Conservation (phyloP, 2,329 filamentous ascomycete species). For the Alternaria sp. region DNA sequence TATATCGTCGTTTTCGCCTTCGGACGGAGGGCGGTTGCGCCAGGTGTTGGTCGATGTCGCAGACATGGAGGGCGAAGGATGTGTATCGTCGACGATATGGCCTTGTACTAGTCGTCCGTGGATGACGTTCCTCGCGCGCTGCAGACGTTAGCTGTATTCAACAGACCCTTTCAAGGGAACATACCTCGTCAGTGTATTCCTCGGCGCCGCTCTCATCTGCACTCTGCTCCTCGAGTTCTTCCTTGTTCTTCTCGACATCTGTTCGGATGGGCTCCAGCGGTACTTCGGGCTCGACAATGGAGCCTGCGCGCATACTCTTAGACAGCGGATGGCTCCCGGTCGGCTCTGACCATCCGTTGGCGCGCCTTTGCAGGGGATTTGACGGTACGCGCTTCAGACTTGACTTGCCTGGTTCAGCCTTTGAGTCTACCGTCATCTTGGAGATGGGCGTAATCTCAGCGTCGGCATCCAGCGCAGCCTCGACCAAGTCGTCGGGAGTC, state of each 20-base stretch:
- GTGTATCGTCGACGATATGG: conserved; percentile 94
- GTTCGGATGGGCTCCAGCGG: conserved; percentile 34
- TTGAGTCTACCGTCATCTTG: conserved; percentile 33
- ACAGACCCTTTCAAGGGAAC: neutral
- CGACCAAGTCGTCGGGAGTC: conserved; percentile 35
- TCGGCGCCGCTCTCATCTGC: conserved; percentile 35
- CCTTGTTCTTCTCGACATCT: conserved; percentile 23
- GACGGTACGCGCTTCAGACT: conserved; percentile 31
- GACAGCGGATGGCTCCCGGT: conserved; percentile 40
- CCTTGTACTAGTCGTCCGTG: conserved; percentile 90
- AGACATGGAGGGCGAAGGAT: conserved; percentile 76
- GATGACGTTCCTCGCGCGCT: conserved; percentile 84
- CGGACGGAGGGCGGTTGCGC: conserved; percentile 52
- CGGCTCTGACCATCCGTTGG: conserved; percentile 35
- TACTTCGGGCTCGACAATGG: conserved; percentile 42
- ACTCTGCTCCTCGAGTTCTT: conserved; percentile 24
- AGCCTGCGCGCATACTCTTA: conserved; percentile 45
- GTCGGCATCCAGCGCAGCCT: conserved; percentile 42
- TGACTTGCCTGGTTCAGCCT: conserved; percentile 37
- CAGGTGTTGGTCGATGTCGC: conserved; percentile 65
- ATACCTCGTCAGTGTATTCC: conserved; percentile 71
- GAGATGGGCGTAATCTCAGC: conserved; percentile 41
- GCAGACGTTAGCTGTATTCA: conserved; percentile 17
- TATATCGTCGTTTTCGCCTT: conserved; percentile 56
- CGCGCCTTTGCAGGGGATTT: conserved; percentile 38